These are phyloP conservation scores for Starmerella apis DNA, from an alignment of 805 yeast species.

Conservation along the genomic window DNA sequence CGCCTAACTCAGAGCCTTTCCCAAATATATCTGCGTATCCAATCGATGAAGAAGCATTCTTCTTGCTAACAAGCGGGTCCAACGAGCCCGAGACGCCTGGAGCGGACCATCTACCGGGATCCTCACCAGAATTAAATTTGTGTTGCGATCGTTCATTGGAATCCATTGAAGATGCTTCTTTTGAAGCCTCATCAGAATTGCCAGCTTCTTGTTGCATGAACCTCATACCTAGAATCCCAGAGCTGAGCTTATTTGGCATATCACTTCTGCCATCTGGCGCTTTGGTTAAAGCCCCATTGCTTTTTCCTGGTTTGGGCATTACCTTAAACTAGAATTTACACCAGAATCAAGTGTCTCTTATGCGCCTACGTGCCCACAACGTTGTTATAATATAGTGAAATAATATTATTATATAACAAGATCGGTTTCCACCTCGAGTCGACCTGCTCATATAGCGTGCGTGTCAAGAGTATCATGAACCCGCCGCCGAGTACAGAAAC, in stretches of 20 bases:
- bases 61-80: background rate
- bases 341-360: too few relatives aligned
- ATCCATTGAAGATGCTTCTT: background rate
- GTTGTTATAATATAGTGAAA: background rate
- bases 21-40: constrained; percentile 15
- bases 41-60: background rate
- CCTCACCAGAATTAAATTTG: constrained; percentile 5
- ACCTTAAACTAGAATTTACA: background rate
- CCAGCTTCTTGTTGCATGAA: constrained; percentile 23
- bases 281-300: background rate
- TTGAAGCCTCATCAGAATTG: background rate
- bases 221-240: constrained; percentile 26
- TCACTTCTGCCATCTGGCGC: background rate
- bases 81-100: background rate
- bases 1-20: background rate
- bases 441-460: too few relatives aligned
- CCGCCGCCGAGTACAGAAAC: background rate
- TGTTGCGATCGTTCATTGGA: background rate
- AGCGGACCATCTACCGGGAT: constrained; percentile 19
- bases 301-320: background rate
- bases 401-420: background rate
- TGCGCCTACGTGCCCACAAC: too few relatives aligned
- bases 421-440: background rate
- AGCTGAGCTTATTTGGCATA: constrained; percentile 16
- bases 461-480: background rate